Percentiles rank a stretch among this genome's conserved stretches.
phyloP scores from a whole-genome alignment of 441 rosid species.

The Gossypium aridum region DNA sequence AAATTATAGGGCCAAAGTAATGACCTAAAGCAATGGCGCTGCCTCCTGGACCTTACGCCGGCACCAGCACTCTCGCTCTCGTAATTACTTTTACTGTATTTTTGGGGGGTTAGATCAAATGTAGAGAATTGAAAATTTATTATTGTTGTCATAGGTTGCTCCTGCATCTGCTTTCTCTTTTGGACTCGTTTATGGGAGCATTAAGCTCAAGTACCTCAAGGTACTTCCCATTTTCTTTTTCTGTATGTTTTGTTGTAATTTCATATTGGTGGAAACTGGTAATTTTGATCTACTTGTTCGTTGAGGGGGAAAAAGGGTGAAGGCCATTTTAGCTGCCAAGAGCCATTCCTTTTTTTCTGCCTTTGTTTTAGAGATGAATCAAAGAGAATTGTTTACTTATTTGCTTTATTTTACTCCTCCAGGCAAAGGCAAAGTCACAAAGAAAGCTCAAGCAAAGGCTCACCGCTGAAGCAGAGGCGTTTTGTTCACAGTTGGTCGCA shows the following conservation, averaged over 20 bases:
- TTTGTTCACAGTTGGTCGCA: conserved; percentile 11
- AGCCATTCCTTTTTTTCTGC: neutral
- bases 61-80: conserved; percentile 59
- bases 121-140: neutral
- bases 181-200: conserved; percentile 58
- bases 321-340: neutral
- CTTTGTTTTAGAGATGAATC: neutral
- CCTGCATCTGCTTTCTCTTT: conserved; percentile 63
- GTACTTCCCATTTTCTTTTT: conserved; percentile 20
- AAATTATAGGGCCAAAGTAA: too few relatives aligned
- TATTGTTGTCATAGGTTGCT: conserved; percentile 40
- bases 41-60: conserved; percentile 86
- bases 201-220: conserved; percentile 60
- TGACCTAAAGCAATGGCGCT: conserved; percentile 40
- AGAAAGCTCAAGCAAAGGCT: conserved; percentile 58
- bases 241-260: neutral
- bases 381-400: neutral
- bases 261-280: neutral
- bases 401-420: conserved; percentile 1
- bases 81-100: neutral
- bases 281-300: neutral
- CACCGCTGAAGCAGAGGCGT: conserved; percentile 31
- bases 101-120: neutral
- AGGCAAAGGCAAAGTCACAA: conserved; percentile 59
- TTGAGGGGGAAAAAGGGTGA: neutral